Evolutionary conservation across 2,329 filamentous ascomycete species (phyloP), one percentile per base, ranked within the genome.

Genomic region (Fusarium bulbicola): DNA sequence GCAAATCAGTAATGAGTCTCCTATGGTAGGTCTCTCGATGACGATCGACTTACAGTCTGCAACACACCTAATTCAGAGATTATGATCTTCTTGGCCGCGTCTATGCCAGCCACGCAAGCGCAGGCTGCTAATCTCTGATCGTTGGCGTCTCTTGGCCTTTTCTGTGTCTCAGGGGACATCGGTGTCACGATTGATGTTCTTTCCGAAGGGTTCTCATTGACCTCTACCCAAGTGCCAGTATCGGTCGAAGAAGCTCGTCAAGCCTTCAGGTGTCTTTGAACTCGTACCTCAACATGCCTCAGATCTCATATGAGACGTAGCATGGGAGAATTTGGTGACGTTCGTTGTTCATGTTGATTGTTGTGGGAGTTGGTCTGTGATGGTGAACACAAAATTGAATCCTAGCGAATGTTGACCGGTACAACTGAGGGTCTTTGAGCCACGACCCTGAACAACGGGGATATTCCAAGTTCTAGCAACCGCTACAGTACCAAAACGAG

Each of bases 91-190:
- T 36, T 36, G 34, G 15, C 15, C 34, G 16, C 34, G 34, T 36
- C 34, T 28, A 15, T 28, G 79, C 82, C 10, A 77, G 83, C n/a
- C 81, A 80, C 21, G 80, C 80, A 5, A 78, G 81, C 13, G 81
- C 84, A 8, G 82, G 81, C 1, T 82, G 83, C 64, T 78, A 82
- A 53, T 79, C 83, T 58, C 75, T 84, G 47, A 79, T 82, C 2
- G 68, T 76, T 7, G 73, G 78, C 39, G 83, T 84, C 49, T 76
- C 79, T 5, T 68, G 80, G 7, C 68, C 82, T 26, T 4, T 24
- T 21, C 21, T 40, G 10, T 20, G 21, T 5, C 79, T 77, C 21
- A 81, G 79, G 32, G 74, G 83, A 18, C 4, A 81, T 75, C 7
- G 80, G 79, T 28, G 77, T 84, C 45, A 74, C 79, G 13, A 76